Evolutionary conservation across 345 rosid genomes (phyloP), one percentile per base, ranked within the genome.

Genomic region (Cardiospermum halicacabum): DNA sequence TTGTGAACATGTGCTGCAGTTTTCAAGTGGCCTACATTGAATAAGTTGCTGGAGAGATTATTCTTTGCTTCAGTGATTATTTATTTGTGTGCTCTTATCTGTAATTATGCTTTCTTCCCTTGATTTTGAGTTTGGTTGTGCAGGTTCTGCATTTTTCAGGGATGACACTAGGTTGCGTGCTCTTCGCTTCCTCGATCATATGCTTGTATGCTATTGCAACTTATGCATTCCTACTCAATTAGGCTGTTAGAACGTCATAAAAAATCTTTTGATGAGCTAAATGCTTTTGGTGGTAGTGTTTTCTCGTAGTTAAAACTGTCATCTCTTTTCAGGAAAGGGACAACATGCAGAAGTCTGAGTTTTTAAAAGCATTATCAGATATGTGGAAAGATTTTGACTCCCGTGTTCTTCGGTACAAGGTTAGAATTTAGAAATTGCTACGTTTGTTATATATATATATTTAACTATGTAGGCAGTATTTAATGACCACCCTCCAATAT

Each of bases 311-410:
- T 63, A 54, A 59, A 66, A 1, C 13, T 69, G 61, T 11, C 34
- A 31, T 69, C 70, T 64, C 56, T 49, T 65, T 77, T 67, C 80
- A 94, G 99, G 99, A 83, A 82, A 79, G 97, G 78, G 97, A 94
- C 62, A 94, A 94, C 74, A 82, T 87, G 93, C 99, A 91, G 81
- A 94, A 94, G 77, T 82, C 99, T n/a, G 99, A 94, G 75, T 94
- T 94, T 73, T 72, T 94, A 72, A 94, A 94, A 83, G 99, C 97
- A 58, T 80, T 94, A 65, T 83, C 96, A 74, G 96, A 89, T 74
- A 94, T 94, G 97, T 94, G 99, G 99, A 94, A 91, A 82, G 97
- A 89, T 62, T 94, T 94, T 77, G 99, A 87, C 70, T 78, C 92
- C 19, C 99, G 99, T 73, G 97, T 94, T 40, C 73, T 94, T 83